phyloP scores from a whole-genome alignment of 805 yeast species.

The Metschnikowia aberdeeniae region DNA sequence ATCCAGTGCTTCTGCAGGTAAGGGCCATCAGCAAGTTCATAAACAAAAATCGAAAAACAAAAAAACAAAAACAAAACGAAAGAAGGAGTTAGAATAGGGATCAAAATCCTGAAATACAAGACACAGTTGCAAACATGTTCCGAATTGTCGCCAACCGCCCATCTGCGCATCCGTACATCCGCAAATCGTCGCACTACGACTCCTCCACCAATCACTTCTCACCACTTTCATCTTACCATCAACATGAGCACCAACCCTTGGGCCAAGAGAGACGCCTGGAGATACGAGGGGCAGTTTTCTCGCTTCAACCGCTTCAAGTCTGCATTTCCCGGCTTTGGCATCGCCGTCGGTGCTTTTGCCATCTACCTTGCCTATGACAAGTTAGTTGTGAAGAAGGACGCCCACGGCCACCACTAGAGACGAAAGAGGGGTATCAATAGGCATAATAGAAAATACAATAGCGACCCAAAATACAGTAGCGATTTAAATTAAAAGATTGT shows the following conservation, averaged over 20 bases:
- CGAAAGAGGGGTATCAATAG: background rate
- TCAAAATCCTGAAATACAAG: too few species aligned
- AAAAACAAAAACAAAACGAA: too few species aligned
- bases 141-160: too few species aligned
- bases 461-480: background rate
- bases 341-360: constrained; percentile 72
- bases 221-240: constrained; percentile 2
- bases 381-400: constrained; percentile 36
- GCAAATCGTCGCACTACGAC: constrained; percentile 6
- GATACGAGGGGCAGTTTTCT: constrained; percentile 78
- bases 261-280: constrained; percentile 78
- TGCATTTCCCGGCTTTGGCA: constrained; percentile 76
- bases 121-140: too few species aligned
- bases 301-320: constrained; percentile 64
- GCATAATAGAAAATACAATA: background rate
- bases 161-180: background rate
- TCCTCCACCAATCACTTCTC: constrained; percentile 16
- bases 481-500: too few species aligned
- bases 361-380: constrained; percentile 62
- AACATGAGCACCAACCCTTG: constrained; percentile 25
- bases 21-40: too few species aligned
- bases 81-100: too few species aligned
- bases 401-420: constrained; percentile 21
- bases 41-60: too few species aligned
- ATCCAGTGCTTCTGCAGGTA: too few species aligned